Conservation (phyloP, 306 rosid species). For the Medicago ruthenica region DNA sequence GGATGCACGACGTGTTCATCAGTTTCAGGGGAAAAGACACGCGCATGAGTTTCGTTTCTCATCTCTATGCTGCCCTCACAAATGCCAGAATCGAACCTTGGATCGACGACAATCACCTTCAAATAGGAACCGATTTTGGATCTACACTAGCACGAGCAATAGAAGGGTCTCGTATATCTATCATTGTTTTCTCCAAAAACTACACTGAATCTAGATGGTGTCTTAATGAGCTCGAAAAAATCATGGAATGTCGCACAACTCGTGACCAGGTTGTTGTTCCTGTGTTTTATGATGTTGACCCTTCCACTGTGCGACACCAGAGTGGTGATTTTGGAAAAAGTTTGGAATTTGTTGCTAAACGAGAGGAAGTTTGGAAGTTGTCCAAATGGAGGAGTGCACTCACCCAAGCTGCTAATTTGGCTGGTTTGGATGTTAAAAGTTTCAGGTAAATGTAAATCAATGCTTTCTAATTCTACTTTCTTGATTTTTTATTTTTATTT, state of each 20-base stretch:
- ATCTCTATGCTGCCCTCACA: background rate
- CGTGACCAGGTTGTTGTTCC: background rate
- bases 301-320: background rate
- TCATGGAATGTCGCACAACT: background rate
- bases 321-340: background rate
- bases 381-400: background rate
- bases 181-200: background rate
- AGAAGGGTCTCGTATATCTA: background rate
- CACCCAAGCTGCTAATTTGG: background rate
- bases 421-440: background rate
- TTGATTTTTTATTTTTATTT: too few relatives aligned
- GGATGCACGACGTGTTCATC: conserved; percentile 1
- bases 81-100: background rate
- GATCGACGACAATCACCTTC: background rate
- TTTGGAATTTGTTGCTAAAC: background rate
- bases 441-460: conserved; percentile 4
- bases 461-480: too few relatives aligned
- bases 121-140: background rate
- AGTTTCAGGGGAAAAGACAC: background rate
- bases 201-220: background rate
- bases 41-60: background rate
- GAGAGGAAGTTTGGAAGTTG: background rate
- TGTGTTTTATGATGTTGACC: conserved; percentile 1
- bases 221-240: background rate
- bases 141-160: background rate